These are phyloP conservation scores for Ilyonectria robusta DNA, from an alignment of 2,329 filamentous ascomycete genomes.

Conservation along the genomic window DNA sequence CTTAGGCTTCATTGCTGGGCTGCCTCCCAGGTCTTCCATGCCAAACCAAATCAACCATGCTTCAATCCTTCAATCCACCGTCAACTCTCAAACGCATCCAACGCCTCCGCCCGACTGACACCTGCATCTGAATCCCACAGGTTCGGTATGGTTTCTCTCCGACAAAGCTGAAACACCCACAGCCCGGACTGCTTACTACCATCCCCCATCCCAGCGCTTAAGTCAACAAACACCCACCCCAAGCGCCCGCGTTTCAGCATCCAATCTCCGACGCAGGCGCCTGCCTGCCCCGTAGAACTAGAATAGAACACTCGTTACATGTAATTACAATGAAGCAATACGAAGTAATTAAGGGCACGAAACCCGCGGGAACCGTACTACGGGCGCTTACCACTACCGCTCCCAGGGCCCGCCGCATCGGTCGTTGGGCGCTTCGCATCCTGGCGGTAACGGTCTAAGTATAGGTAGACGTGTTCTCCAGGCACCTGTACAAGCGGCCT, in stretches of 20 bases:
- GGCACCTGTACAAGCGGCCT: background rate
- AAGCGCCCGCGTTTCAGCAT: slow-evolving; percentile 19
- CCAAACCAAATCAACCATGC: slow-evolving; percentile 11
- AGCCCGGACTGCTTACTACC: background rate
- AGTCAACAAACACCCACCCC: slow-evolving; percentile 21
- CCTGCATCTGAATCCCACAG: background rate
- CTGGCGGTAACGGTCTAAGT: background rate
- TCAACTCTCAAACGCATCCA: background rate
- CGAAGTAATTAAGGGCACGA: background rate
- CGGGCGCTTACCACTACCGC: slow-evolving; percentile 12
- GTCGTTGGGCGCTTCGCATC: slow-evolving; percentile 1
- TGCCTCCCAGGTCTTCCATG: slow-evolving; percentile 31
- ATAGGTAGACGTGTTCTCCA: background rate
- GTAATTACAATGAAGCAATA: background rate
- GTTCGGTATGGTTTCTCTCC: background rate
- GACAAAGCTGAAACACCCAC: slow-evolving; percentile 7
- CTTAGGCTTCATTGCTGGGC: slow-evolving; percentile 24
- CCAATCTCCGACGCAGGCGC: slow-evolving; percentile 15
- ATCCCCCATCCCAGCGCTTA: slow-evolving; percentile 23
- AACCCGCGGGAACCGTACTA: background rate
- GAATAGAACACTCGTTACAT: slow-evolving; percentile 15
- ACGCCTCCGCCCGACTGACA: background rate
- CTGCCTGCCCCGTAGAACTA: slow-evolving; percentile 8
- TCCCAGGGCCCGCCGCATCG: background rate
- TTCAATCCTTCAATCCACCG: background rate